Base-by-base conservation (phyloP, 2,329 filamentous ascomycete genomes). In the Ophiostoma australiae region DNA sequence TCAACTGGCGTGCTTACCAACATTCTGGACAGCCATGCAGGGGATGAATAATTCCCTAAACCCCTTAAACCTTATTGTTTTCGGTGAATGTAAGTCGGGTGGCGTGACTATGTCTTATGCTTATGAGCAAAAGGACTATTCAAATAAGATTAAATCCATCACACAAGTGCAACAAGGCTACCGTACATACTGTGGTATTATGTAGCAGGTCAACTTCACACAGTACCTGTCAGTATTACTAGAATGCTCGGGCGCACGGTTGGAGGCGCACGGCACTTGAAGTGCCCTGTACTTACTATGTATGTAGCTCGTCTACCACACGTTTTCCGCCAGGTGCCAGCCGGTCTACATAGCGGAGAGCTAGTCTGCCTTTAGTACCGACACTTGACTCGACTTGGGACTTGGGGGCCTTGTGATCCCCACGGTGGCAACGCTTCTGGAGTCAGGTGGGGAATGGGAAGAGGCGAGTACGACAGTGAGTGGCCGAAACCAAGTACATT, bases 391-490 rank as follows among this genome's bases (percentile, higher is more conserved):
- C 58, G 52, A 27, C 52, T 27, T 63, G 44, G 23, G 39, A 31
- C 27, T 31, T 31, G 37, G 23, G 8, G 27, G 55, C 58, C 58
- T 63, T 63, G 58, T 63, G 58, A 63, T 63, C 27, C 27, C 27
- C 27, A 35, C 23, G 27, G 58, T 63, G 58, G 27, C 27, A 63
- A 63, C 27, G 58, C 11, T 63, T 33, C 58, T 63, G 58, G 58
- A 11, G 58, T 63, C 27, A 33, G 8, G 58, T 63, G 27, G 58
- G 13, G 58, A 63, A 33, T 63, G 58, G 58, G 58, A 63, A 63
- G 58, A 63, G 27, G 58, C 58, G 58, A 63, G 58, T 63, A 33
- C 27, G 58, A 63, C 58, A n/a, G 37, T 39, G 37, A 39, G 44
- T 20, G 44, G 20, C 20, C 44, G 44, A 48, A n/a, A n/a, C 4